Base-by-base conservation (phyloP, 225 moss, liverwort and hornwort species). In the Physcomitrium patens region DNA sequence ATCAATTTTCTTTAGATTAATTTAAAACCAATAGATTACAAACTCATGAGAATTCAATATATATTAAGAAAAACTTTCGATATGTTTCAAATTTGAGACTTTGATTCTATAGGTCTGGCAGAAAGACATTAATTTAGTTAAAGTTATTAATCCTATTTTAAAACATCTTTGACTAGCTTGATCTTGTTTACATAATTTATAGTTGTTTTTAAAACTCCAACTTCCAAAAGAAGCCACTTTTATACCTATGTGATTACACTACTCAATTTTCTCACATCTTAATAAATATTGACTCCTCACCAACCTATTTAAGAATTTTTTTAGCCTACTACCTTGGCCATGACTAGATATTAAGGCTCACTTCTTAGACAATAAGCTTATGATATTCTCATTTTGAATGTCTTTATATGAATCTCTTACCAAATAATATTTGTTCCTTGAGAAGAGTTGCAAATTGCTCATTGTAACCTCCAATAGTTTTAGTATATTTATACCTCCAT, bases 391-490 rank as follows among this genome's bases (percentile, higher is more conserved):
- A 49, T 58, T 80, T 70, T 70, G 56, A 8, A 57, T 41, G 70
- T 70, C 70, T 9, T 57, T 41, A n/a, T 67, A 60, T 28, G 73
- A 28, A 18, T 80, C 75, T 67, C 67, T 24, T 47, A 60, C 28
- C 27, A 68, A 57, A 24, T 56, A 54, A 42, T 69, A 44, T 73
- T 73, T 68, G 68, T 49, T 73, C 63, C 79, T 64, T 5, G 79
- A 61, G 43, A 72, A 77, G 3, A 88, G 81, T 48, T 87, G 89
- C 70, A 90, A 65, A 31, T 81, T 85, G 13, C 90, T 93, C 53
- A 89, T 89, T 27, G 92, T 90, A 5, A 87, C 92, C 78, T 93
- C 90, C 16, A 90, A 60, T 15, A 90, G 63, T 68, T 85, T 74
- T 3, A 87, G 85, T 13, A 80, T 74, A 26, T 82, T 90, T 66